Conservation (phyloP, 73 alveolate genomes). For the Tetrahymena malaccensis region DNA sequence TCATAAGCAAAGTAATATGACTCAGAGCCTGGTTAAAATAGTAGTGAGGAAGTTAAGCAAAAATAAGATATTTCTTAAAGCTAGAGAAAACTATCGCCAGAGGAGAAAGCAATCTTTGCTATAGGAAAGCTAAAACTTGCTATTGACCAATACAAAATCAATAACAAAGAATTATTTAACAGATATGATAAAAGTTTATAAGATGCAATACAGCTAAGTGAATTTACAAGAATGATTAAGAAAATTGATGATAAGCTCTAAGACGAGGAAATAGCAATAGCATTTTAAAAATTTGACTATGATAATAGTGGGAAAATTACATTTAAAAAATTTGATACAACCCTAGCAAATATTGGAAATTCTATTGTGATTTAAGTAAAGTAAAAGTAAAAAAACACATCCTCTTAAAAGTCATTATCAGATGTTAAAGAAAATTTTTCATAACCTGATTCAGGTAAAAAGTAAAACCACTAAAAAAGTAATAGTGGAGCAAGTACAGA, state of each 20-base stretch:
- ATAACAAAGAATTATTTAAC: conserved; percentile 1
- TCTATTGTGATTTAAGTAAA: not conserved
- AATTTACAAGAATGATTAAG: conserved; percentile 18
- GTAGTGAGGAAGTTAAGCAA: not conserved
- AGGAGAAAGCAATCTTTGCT: not conserved
- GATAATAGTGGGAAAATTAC: not conserved
- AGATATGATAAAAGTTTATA: conserved; percentile 5
- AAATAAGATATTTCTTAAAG: not conserved
- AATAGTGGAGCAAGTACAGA: not conserved
- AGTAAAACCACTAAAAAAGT: not conserved
- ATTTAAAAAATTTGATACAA: not conserved
- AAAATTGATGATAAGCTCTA: not conserved
- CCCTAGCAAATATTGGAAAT: not conserved
- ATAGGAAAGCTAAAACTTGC: conserved; percentile 10
- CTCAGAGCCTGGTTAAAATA: not conserved
- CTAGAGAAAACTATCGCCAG: not conserved
- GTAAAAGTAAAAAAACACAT: not conserved
- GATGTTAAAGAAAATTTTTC: not conserved
- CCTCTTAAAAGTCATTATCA: not conserved
- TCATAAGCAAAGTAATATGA: not conserved
- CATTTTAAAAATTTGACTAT: not conserved
- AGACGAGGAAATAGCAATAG: not conserved
- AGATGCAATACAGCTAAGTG: not conserved
- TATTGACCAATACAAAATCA: not conserved
- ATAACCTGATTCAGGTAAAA: not conserved